These are phyloP conservation scores for Diplocarpon mali DNA, from an alignment of 2,329 filamentous ascomycete species.

Conservation along the genomic window DNA sequence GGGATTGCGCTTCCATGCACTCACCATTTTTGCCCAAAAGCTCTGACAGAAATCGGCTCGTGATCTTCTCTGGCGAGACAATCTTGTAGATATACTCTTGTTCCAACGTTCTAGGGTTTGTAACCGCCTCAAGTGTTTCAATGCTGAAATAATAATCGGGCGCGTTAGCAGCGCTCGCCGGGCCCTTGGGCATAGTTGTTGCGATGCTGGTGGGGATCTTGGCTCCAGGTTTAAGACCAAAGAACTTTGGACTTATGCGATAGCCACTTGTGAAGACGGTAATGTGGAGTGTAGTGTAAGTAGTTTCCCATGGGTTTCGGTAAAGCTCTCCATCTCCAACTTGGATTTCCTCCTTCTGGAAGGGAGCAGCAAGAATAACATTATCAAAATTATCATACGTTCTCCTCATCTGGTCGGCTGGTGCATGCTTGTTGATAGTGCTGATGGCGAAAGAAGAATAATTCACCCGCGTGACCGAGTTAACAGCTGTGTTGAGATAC, in stretches of 20 bases:
- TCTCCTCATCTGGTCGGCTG: neutral
- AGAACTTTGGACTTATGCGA: conserved; percentile 59
- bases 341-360: conserved; percentile 66
- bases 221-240: conserved; percentile 49
- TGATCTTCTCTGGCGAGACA: conserved; percentile 46
- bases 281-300: conserved; percentile 78
- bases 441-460: conserved; percentile 33
- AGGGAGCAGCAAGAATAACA: conserved; percentile 72
- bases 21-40: conserved; percentile 34
- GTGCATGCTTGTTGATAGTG: conserved; percentile 7
- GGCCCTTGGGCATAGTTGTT: conserved; percentile 68
- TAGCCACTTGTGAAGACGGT: conserved; percentile 77
- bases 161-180: conserved; percentile 52
- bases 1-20: neutral
- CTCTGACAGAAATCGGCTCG: conserved; percentile 39
- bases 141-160: conserved; percentile 86
- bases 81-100: conserved; percentile 54
- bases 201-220: conserved; percentile 64
- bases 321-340: conserved; percentile 56
- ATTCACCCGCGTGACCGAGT: conserved; percentile 43
- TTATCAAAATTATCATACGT: conserved; percentile 50
- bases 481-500: conserved; percentile 57
- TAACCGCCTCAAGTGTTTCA: conserved; percentile 55
- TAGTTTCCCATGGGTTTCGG: conserved; percentile 61
- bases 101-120: conserved; percentile 45